Evolutionary conservation across 176 grass and related monocot genomes (phyloP).

Genomic region (Oryza meyeriana): DNA sequence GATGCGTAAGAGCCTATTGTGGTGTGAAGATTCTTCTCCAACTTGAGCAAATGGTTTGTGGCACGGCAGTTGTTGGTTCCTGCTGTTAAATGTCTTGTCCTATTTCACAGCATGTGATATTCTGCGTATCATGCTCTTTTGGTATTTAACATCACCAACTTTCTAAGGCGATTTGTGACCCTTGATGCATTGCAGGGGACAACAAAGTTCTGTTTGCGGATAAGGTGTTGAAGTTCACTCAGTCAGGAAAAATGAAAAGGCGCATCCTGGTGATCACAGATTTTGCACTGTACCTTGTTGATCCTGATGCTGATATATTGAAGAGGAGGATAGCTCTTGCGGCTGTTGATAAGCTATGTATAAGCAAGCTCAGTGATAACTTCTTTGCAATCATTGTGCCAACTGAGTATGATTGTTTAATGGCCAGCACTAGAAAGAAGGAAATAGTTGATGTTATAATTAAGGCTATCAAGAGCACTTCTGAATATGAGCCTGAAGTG

Average conservation of each 20-base stretch:
- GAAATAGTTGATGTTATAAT: conserved; percentile 76
- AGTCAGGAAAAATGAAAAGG: conserved; percentile 91
- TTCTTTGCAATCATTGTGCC: conserved; percentile 86
- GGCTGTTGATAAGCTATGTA: conserved; percentile 74
- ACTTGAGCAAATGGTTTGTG: neutral
- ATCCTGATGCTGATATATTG: conserved; percentile 78
- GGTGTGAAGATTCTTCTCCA: neutral
- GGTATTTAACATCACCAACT: neutral
- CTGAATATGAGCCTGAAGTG: conserved; percentile 83
- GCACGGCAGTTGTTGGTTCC: neutral
- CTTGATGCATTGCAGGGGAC: conserved; percentile 57
- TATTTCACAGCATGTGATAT: neutral
- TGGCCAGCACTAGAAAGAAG: conserved; percentile 82
- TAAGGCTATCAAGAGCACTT: conserved; percentile 70
- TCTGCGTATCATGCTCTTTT: neutral
- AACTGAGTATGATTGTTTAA: conserved; percentile 83
- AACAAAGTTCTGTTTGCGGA: conserved; percentile 88
- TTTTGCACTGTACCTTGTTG: conserved; percentile 88
- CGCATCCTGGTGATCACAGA: conserved; percentile 83
- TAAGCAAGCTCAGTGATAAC: conserved; percentile 75
- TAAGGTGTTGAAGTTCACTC: conserved; percentile 72
- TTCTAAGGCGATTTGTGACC: neutral
- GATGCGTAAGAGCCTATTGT: neutral
- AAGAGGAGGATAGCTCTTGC: conserved; percentile 94
- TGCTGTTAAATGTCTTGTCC: neutral